Percentiles rank a stretch among this genome's conserved stretches.
phyloP scores from a whole-genome alignment of 441 rosid genomes.

The Raphanus hybrid region DNA sequence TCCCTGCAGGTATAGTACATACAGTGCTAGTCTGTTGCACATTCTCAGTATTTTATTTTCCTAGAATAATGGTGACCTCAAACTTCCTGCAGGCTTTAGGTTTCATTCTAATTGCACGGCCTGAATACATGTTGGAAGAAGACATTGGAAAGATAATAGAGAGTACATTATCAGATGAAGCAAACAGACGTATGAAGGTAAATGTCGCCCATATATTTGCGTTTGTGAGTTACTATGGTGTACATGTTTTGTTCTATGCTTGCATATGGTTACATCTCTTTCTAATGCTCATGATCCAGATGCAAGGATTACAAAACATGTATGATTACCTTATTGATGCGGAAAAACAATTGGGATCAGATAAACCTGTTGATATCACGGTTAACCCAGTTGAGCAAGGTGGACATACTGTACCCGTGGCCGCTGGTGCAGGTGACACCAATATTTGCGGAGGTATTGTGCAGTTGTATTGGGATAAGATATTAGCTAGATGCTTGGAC shows the following conservation, averaged over 20 bases:
- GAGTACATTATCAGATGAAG: constrained; percentile 71
- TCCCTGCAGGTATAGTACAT: constrained; percentile 84
- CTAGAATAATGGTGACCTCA: constrained; percentile 33
- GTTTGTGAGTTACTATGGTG: constrained; percentile 20
- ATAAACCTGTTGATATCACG: constrained; percentile 52
- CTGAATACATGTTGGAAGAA: constrained; percentile 96
- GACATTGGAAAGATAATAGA: constrained; percentile 89
- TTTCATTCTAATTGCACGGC: constrained; percentile 91
- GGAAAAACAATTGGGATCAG: constrained; percentile 90
- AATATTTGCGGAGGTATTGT: constrained; percentile 98
- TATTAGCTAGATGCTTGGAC: constrained; percentile 90
- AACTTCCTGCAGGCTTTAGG: constrained; percentile 86
- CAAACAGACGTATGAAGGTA: constrained; percentile 93
- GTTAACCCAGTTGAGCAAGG: constrained; percentile 54
- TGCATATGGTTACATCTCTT: constrained; percentile 52
- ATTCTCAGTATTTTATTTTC: constrained; percentile 25
- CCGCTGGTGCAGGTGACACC: constrained; percentile 99
- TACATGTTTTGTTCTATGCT: constrained; percentile 21
- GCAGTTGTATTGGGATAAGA: constrained; percentile 95
- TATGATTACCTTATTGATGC: constrained; percentile 96
- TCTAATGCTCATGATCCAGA: constrained; percentile 55
- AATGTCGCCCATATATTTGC: constrained; percentile 17
- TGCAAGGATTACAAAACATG: constrained; percentile 94
- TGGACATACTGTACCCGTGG: constrained; percentile 83
- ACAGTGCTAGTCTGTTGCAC: constrained; percentile 31